Evolutionary conservation across 257 asterid genomes (phyloP), one percentile per base, ranked within the genome.

Genomic region (Solanum verrucosum): DNA sequence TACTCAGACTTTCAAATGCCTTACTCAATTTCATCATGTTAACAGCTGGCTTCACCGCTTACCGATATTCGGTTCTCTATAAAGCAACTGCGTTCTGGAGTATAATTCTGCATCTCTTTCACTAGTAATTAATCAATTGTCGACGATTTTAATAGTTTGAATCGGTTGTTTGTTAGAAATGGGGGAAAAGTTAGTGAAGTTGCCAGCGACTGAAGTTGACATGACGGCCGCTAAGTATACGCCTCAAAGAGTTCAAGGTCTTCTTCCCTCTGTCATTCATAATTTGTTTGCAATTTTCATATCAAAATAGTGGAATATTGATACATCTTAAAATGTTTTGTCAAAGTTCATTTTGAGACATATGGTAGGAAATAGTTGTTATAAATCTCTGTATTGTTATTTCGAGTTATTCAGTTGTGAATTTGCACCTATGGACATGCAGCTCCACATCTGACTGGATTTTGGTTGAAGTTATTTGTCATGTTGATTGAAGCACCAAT

Each of bases 401-500:
- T 56, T 56, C 65, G 25, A 56, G 65, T 56, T 52, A 52, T 52
- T 56, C n/a, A 56, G 65, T 56, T 56, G 65, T 18, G n/a, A 18
- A 56, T 56, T 18, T 6, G 10, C n/a, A 56, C n/a, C 63, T 52
- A 16, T 16, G 63, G 10, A 56, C 65, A 18, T 86, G 94, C 94
- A 97, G 99, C 99, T 88, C 99, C 99, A 40, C 98, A 97, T 91
- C 89, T 96, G 93, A 95, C 98, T 91, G 98, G 99, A 88, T 84
- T 90, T 85, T 86, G 86, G 93, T 92, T 97, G 88, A 93, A 93
- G 88, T 68, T 95, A 9, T 95, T 95, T 84, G 93, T 93, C 74
- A 92, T 88, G 84, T 63, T 97, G 91, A 21, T 92, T 25, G 99
- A 97, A 90, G 73, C 95, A 33, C 96, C 98, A 23, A 72, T 89